Conservation (phyloP, 441 rosid genomes). For the Oxalis stricta region DNA sequence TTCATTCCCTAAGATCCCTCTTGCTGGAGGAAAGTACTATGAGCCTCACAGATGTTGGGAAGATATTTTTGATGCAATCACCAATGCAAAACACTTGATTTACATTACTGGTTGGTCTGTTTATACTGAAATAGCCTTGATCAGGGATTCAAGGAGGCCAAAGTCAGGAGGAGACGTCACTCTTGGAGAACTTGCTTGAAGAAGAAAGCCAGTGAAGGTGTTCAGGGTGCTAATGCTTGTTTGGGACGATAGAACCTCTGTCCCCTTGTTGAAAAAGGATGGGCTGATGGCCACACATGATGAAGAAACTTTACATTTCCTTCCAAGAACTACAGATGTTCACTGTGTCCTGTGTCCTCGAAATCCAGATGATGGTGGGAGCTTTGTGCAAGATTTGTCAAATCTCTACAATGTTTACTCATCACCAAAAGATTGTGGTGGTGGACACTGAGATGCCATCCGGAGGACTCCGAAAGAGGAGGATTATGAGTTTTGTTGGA, state of each 20-base stretch:
- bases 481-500: slow-evolving; percentile 87
- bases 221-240: slow-evolving; percentile 79
- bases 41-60: slow-evolving; percentile 98
- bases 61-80: slow-evolving; percentile 80
- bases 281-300: slow-evolving; percentile 97
- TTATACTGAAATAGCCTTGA: slow-evolving; percentile 60
- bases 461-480: slow-evolving; percentile 46
- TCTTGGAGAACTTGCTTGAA: slow-evolving; percentile 81
- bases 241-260: slow-evolving; percentile 98
- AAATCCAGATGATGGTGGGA: slow-evolving; percentile 94
- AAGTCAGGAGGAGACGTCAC: slow-evolving; percentile 91
- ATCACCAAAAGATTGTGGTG: slow-evolving; percentile 91
- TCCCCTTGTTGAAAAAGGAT: slow-evolving; percentile 67
- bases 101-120: slow-evolving; percentile 99
- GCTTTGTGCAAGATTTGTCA: slow-evolving; percentile 73
- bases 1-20: slow-evolving; percentile 78
- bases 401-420: slow-evolving; percentile 88
- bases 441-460: slow-evolving; percentile 74
- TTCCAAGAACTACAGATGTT: slow-evolving; percentile 57
- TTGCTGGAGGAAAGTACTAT: slow-evolving; percentile 78
- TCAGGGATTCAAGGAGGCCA: slow-evolving; percentile 88
- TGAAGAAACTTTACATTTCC: slow-evolving; percentile 64
- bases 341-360: slow-evolving; percentile 87
- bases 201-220: slow-evolving; percentile 90
- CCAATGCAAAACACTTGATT: slow-evolving; percentile 71